phyloP scores from a whole-genome alignment of 106 monocot genomes.

The Platanthera guangdongensis region DNA sequence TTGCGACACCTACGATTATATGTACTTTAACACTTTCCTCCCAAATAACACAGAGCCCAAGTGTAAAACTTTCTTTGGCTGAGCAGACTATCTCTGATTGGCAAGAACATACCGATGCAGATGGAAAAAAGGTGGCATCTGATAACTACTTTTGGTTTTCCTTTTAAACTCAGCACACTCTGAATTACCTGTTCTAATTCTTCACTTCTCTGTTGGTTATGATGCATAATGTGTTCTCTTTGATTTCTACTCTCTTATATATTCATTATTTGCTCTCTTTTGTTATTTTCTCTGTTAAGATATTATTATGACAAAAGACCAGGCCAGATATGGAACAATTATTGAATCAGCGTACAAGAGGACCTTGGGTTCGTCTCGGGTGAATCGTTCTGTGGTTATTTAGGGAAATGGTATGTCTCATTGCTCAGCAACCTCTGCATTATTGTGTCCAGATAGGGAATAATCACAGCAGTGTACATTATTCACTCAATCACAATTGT shows the following conservation, averaged over 20 bases:
- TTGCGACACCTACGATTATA: too few relatives aligned
- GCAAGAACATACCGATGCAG: conserved; percentile 80
- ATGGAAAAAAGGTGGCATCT: conserved; percentile 80
- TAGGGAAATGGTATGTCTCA: too few relatives aligned
- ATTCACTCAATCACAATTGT: too few relatives aligned
- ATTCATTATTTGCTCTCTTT: not conserved
- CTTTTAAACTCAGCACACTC: not conserved
- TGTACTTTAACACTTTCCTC: not conserved
- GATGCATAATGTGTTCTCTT: not conserved
- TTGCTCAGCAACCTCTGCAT: too few relatives aligned
- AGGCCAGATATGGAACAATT: conserved; percentile 10
- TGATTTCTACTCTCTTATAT: conserved; percentile 5
- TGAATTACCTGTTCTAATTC: not conserved
- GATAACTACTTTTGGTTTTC: not conserved
- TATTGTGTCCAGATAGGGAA: too few relatives aligned
- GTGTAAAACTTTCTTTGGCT: conserved; percentile 23
- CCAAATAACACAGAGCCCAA: conserved; percentile 14
- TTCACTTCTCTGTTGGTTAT: not conserved
- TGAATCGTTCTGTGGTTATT: too few relatives aligned
- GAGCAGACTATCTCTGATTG: conserved; percentile 67
- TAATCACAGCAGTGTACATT: too few relatives aligned
- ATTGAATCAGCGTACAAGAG: too few relatives aligned
- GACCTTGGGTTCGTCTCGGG: too few relatives aligned
- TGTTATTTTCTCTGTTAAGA: conserved; percentile 25
- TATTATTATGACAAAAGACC: conserved; percentile 96